Percentiles rank a stretch among this genome's conserved stretches.
These are phyloP conservation scores for Erythrophleum ivorense DNA, from an alignment of 331 rosid species.

Conservation along the genomic window DNA sequence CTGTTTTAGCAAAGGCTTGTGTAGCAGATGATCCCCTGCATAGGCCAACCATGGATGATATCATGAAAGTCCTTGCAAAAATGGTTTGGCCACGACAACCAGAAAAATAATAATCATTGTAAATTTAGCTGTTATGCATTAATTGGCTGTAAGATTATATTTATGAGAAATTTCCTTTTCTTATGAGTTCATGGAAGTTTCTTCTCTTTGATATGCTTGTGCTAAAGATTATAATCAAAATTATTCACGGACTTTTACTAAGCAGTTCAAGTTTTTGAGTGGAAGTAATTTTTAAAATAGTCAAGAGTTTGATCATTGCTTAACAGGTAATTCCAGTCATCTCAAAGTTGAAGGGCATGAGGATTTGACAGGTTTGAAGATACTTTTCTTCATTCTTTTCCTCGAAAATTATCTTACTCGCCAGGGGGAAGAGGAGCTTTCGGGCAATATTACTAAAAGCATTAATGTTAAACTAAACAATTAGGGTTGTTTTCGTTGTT, in stretches of 20 bases:
- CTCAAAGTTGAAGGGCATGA: neutral
- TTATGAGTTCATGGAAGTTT: neutral
- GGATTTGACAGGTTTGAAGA: no score
- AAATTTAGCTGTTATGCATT: neutral
- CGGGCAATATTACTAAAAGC: neutral
- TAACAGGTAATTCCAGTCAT: neutral
- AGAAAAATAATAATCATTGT: slow-evolving; percentile 18
- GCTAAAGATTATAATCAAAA: neutral
- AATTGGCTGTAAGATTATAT: slow-evolving; percentile 20
- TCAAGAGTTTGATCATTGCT: no score
- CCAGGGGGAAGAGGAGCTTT: neutral
- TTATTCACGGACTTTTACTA: neutral
- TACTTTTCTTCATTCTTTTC: neutral
- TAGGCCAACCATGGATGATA: slow-evolving; percentile 71
- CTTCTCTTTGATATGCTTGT: neutral
- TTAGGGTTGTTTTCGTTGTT: neutral
- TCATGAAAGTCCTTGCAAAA: slow-evolving; percentile 66
- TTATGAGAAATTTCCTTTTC: slow-evolving; percentile 12
- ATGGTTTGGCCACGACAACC: slow-evolving; percentile 44
- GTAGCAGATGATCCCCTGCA: slow-evolving; percentile 67
- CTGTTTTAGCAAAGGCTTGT: slow-evolving; percentile 70
- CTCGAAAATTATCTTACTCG: neutral
- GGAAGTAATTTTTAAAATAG: no score
- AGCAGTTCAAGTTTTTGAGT: no score
- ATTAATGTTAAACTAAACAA: neutral